Conservation (phyloP, 306 rosid species). For the Hylodesmum podocarpum region DNA sequence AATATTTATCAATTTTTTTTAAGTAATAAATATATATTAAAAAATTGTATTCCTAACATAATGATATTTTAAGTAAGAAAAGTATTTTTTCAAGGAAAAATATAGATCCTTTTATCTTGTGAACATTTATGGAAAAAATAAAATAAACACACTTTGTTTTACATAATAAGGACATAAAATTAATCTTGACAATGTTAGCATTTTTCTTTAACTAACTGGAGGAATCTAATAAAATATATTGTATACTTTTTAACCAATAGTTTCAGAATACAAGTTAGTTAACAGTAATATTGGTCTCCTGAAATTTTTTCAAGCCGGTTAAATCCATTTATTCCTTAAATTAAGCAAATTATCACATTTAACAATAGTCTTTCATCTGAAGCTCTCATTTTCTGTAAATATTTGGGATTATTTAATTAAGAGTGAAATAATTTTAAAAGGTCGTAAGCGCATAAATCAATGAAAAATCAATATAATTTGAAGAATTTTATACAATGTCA, state of each 20-base stretch:
- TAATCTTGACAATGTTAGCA: background rate
- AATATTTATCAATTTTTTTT: too few species aligned
- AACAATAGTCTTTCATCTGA: background rate
- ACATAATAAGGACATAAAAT: too few species aligned
- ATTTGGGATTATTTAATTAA: background rate
- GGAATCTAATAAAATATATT: background rate
- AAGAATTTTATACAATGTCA: background rate
- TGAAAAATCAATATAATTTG: background rate
- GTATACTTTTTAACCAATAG: background rate
- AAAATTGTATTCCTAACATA: too few species aligned
- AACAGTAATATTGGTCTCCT: too few species aligned
- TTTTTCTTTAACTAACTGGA: background rate
- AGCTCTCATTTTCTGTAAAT: background rate
- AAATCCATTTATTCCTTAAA: background rate
- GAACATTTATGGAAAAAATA: too few species aligned
- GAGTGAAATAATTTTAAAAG: background rate
- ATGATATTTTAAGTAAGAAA: too few species aligned
- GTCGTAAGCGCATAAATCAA: too few species aligned
- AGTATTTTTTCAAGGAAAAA: too few species aligned
- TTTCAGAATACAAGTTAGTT: background rate
- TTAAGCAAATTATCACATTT: background rate
- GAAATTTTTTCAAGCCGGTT: background rate
- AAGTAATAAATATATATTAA: too few species aligned
- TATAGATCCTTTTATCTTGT: too few species aligned
- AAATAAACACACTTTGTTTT: too few species aligned